Conservation (phyloP, 495 filamentous ascomycete species). For the Hypoxylon fragiforme region DNA sequence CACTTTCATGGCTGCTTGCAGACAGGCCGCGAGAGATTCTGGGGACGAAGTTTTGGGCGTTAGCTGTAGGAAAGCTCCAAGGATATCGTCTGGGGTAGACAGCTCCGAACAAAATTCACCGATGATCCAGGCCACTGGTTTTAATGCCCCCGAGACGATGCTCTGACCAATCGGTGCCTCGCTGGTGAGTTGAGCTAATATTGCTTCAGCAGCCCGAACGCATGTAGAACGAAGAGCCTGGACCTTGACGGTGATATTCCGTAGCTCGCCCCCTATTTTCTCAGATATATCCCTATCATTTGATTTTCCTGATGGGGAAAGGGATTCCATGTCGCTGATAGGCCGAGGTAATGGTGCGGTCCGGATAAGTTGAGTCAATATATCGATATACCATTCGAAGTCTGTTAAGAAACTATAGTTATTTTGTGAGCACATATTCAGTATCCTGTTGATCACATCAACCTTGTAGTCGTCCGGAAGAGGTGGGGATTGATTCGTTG, state of each 20-base stretch:
- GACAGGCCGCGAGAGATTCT: constrained; percentile 67
- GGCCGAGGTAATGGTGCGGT: constrained; percentile 55
- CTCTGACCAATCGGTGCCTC: constrained; percentile 46
- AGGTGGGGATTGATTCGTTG: constrained; percentile 42
- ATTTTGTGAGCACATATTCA: constrained; percentile 88
- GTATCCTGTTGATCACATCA: constrained; percentile 74
- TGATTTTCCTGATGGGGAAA: constrained; percentile 40
- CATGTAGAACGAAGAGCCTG: constrained; percentile 75
- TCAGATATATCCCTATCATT: constrained; percentile 59
- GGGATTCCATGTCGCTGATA: constrained; percentile 43
- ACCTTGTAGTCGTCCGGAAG: constrained; percentile 82
- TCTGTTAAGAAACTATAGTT: constrained; percentile 84
- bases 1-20: constrained; percentile 88
- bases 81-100: constrained; percentile 62
- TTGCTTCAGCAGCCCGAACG: constrained; percentile 79
- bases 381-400: constrained; percentile 95
- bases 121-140: constrained; percentile 76
- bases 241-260: constrained; percentile 90
- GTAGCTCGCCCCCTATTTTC: constrained; percentile 79
- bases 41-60: constrained; percentile 58
- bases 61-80: constrained; percentile 74
- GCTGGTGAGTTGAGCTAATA: constrained; percentile 55
- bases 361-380: constrained; percentile 77
- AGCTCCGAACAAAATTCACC: constrained; percentile 82
- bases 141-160: constrained; percentile 62